Evolutionary conservation across 2,329 filamentous ascomycete species (phyloP).

Genomic region (Coleophoma cylindrospora): DNA sequence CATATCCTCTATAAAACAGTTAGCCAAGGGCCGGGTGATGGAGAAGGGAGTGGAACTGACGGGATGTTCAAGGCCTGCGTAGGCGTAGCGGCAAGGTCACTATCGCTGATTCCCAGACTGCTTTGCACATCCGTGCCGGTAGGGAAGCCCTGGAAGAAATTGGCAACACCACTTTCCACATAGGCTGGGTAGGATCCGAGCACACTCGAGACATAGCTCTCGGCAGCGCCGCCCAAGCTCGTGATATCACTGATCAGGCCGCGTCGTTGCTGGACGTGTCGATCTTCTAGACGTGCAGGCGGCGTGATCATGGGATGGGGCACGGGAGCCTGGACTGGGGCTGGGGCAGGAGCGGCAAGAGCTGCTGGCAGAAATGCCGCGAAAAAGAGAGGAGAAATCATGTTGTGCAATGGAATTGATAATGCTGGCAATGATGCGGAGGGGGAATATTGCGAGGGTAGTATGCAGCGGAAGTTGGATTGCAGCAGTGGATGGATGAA

Average conservation of each 20-base stretch:
- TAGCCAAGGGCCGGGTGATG: slow-evolving; percentile 2
- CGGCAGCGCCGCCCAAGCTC: slow-evolving; percentile 33
- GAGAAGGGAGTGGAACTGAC: slow-evolving; percentile 25
- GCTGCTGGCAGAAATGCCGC: slow-evolving; percentile 9
- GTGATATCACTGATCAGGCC: slow-evolving; percentile 45
- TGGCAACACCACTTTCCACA: slow-evolving; percentile 58
- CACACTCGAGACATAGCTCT: slow-evolving; percentile 44
- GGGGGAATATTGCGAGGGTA: too few relatives aligned
- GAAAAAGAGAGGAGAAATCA: background rate
- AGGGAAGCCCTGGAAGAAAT: slow-evolving; percentile 64
- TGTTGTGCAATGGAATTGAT: background rate
- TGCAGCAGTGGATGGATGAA: too few relatives aligned
- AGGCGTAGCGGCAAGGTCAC: slow-evolving; percentile 55
- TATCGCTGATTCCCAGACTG: slow-evolving; percentile 53
- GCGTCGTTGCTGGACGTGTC: slow-evolving; percentile 30
- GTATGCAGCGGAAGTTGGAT: too few relatives aligned
- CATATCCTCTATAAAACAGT: slow-evolving; percentile 44
- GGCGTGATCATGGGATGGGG: slow-evolving; percentile 42
- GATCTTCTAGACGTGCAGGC: slow-evolving; percentile 33
- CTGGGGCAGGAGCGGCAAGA: slow-evolving; percentile 18
- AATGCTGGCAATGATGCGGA: too few relatives aligned
- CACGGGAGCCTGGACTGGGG: slow-evolving; percentile 8
- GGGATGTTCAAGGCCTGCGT: slow-evolving; percentile 69
- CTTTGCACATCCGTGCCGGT: slow-evolving; percentile 55
- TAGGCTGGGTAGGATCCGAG: slow-evolving; percentile 54